Base-by-base conservation (phyloP, 2,329 filamentous ascomycete species). In the Pseudomassariella vexata region DNA sequence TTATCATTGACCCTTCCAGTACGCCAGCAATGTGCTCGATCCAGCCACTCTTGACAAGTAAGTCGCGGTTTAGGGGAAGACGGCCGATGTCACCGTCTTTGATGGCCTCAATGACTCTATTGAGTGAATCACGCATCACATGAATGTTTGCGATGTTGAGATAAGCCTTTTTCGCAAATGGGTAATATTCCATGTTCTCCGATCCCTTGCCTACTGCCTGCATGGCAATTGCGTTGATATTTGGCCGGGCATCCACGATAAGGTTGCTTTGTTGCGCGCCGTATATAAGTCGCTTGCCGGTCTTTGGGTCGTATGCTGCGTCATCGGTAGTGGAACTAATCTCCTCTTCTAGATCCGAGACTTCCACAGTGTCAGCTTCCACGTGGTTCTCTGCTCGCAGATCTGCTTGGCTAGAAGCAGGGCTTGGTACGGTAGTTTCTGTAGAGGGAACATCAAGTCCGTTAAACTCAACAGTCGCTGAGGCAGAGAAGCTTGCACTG, bases 71-170 rank as follows among this genome's bases (percentile, higher is more conserved):
- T 1, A 89, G 89, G 1, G 85, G 79, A 19, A 95, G 62, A 2
- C 84, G 77, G 1, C 86, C 85, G 18, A 95, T 73, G 55, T 98
- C 92, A 3, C 88, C 86, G 46, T 96, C 90, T 53, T 94, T 95
- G 50, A 98, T 66, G 3, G 87, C 83, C 41, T 94, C 89, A 32
- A 95, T 70, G 14, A 98, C 84, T 45, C 82, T 90, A 46, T 83
- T 81, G 20, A 98, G 68, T 2, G 90, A 96, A 40, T 84, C 83
- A 36, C 92, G 76, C 92, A 98, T 98, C 40, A 95, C 88, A 52
- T 98, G 92, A 38, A 98, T 96, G 55, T 98, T 98, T 56, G 94
- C 90, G 50, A 98, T 98, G 41, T 86, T 92, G 35, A 98, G 73
- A 53, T 94, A 98, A 19, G 83, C 82, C 59, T 95, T 95, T 37